Conservation (phyloP, 129 eudicot genomes). For the Helianthus tuberosus region DNA sequence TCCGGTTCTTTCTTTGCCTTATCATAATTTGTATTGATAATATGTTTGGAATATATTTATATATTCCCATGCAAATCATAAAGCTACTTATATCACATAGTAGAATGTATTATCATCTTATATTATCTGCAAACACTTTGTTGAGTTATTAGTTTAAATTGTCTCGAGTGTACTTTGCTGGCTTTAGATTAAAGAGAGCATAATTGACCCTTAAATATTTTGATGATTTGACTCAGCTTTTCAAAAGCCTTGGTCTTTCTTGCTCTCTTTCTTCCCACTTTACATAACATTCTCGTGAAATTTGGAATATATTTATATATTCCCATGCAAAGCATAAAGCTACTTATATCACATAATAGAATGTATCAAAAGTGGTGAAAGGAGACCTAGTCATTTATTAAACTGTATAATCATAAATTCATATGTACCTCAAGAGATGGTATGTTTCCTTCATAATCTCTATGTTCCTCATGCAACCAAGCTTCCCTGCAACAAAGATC, state of each 20-base stretch:
- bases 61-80: too few species aligned
- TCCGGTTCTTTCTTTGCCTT: too few species aligned
- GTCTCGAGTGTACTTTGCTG: background rate
- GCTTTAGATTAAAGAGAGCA: conserved; percentile 43
- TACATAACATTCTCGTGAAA: conserved; percentile 42
- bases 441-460: conserved; percentile 57
- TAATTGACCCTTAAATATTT: conserved; percentile 44
- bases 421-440: conserved; percentile 76
- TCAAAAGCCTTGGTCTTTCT: conserved; percentile 51
- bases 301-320: conserved; percentile 36
- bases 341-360: conserved; percentile 33
- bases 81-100: too few species aligned
- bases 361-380: conserved; percentile 41
- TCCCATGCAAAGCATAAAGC: conserved; percentile 51
- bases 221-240: conserved; percentile 55
- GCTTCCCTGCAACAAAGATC: conserved; percentile 72
- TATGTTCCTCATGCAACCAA: conserved; percentile 85
- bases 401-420: conserved; percentile 8
- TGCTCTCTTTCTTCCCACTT: conserved; percentile 47
- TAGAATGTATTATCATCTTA: background rate
- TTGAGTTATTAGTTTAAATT: background rate
- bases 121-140: background rate
- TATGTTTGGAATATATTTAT: too few species aligned
- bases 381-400: conserved; percentile 30
- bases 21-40: too few species aligned